Evolutionary conservation across 2,329 filamentous ascomycete species (phyloP), one percentile per base, ranked within the genome.

Genomic region (Venturia asperata): DNA sequence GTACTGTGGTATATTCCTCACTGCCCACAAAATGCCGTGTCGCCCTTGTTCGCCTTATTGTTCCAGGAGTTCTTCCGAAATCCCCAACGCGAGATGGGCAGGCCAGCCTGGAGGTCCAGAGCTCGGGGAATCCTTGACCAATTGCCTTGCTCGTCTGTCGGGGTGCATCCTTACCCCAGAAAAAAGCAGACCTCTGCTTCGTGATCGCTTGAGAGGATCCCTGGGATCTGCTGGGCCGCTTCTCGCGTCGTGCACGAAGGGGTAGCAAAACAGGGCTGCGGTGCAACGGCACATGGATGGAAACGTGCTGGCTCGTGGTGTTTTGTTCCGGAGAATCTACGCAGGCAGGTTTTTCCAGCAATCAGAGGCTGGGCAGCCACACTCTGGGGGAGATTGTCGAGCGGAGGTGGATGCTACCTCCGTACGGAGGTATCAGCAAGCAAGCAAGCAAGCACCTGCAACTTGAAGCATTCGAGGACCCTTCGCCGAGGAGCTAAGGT

Each of bases 251-350:
- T 34, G 52, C 52, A 37, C 17, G 1, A 58, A 39, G 52, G 5
- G 30, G 7, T 9, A 13, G 47, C 47, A 52, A 21, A 21, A 4
- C 9, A 52, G 24, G 21, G 17, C 42, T 27, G 21, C 6, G 13
- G 21, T 52, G 47, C 47, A 37, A 5, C 52, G 52, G 52, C 52
- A n/a, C 27, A 21, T 58, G 52, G 30, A 37, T n/a, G 52, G 6
- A 39, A 58, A 9, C 9, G 52, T 37, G 52, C 15, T 58, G 27
- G 52, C 52, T 58, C 52, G 52, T 37, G 52, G 52, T 58, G 52
- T 58, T 19, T 58, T 58, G 30, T 4, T 15, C 49, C 52, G 30
- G 52, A 19, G 4, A 21, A 7, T 27, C 37, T 27, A 37, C 27
- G n/a, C 30, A 1, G 30, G 19, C 27, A 11, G 52, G 30, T 58